A percentile compares a stretch with the other conserved stretches of the same genome.
phyloP scores from a whole-genome alignment of 371 early-diverging fungal genomes.

The Sporodiniella umbellata region DNA sequence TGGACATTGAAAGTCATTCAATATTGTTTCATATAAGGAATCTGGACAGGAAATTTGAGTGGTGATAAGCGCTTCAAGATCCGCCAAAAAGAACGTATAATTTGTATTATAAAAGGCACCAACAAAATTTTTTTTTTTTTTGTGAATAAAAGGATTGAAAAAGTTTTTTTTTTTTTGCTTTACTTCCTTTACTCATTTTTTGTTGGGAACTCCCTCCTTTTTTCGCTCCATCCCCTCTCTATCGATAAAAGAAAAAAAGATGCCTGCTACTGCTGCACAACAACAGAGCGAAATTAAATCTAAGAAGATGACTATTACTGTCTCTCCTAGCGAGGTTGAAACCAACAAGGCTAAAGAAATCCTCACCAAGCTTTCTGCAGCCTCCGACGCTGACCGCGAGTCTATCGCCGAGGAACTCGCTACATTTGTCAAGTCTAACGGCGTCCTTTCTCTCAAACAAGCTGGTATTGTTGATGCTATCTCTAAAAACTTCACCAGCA shows the following conservation, averaged over 20 bases:
- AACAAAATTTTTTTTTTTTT: not conserved
- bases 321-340: slow-evolving; percentile 30
- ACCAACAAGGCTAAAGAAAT: slow-evolving; percentile 39
- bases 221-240: slow-evolving; percentile 2
- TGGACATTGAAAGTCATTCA: not conserved
- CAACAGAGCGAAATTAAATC: slow-evolving; percentile 36
- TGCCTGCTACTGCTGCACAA: slow-evolving; percentile 13
- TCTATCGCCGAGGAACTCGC: slow-evolving; percentile 53
- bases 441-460: slow-evolving; percentile 56
- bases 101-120: not conserved
- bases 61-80: not conserved
- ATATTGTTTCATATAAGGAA: not conserved
- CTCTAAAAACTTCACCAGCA: slow-evolving; percentile 52
- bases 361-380: slow-evolving; percentile 45
- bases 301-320: slow-evolving; percentile 37
- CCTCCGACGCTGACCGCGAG: slow-evolving; percentile 57
- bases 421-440: slow-evolving; percentile 44
- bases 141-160: not conserved
- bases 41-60: not conserved
- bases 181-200: not conserved
- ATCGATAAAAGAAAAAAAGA: slow-evolving; percentile 1
- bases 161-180: not conserved
- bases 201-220: not conserved
- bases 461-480: slow-evolving; percentile 52
- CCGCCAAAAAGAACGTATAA: not conserved